Base-by-base conservation (phyloP, 1,284 basidiomycete species). In the Fistulinella cinereoalba region DNA sequence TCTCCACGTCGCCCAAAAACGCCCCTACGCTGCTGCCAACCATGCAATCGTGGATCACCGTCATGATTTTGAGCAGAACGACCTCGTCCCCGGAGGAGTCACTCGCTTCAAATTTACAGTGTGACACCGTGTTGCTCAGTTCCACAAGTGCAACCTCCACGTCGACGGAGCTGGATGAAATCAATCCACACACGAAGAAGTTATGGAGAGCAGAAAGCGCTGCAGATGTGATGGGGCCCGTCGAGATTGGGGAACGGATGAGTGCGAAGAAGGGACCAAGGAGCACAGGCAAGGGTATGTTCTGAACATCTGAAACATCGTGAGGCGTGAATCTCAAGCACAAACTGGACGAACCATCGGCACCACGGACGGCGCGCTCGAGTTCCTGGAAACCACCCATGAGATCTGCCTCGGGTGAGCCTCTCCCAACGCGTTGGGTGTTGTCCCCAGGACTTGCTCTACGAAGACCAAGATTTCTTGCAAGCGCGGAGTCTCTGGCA, bases 91-190 rank as follows among this genome's bases (percentile, higher is more conserved):
- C 89, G 22, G 92, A 92, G 4, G 89, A 91, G 61, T 97, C 95
- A 55, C 90, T 96, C 7, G 93, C 92, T 67, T 99, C 97, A 64
- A 99, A 99, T 67, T 97, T 94, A 76, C 96, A 98, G 60, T 93
- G 92, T 8, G 95, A 92, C 10, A 96, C 81, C 0, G 95, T 87
- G 48, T 81, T 86, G 61, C 94, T 96, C 46, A 97, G 77, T 55
- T 95, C 91, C 21, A 83, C 77, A 41, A 99, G 76, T 5, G 88
- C 86, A 27, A 75, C 66, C 54, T 80, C 80, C 46, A 89, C 69
- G 13, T 69, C 71, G 21, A 69, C 50, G 28, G 80, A 79, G 38
- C 68, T 66, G 7, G 77, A 67, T 25, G 72, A 75, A 40, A 93
- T 80, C 55, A 97, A 74, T 15, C 85, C 81, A 62, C 84, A 87